phyloP scores from a whole-genome alignment of 257 asterid genomes.

The Craterostigma plantagineum region DNA sequence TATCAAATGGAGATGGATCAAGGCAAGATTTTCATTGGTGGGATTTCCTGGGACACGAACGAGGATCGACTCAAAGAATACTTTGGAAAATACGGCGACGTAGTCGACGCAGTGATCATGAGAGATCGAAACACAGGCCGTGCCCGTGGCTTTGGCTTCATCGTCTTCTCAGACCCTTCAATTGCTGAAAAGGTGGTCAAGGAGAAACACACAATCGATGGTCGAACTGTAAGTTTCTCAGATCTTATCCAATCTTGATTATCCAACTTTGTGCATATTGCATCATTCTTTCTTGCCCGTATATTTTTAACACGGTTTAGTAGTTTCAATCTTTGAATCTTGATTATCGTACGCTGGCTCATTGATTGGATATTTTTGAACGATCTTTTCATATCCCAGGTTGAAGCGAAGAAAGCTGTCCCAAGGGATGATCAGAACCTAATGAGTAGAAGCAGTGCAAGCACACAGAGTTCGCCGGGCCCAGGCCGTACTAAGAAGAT shows the following conservation, averaged over 20 bases:
- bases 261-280: too few species aligned
- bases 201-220: slow-evolving; percentile 33
- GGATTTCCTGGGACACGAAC: slow-evolving; percentile 80
- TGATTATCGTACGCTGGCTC: background rate
- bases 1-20: slow-evolving; percentile 47
- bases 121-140: slow-evolving; percentile 40
- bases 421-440: slow-evolving; percentile 64
- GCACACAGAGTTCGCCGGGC: slow-evolving; percentile 63
- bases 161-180: slow-evolving; percentile 25
- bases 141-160: slow-evolving; percentile 42
- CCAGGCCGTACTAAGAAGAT: slow-evolving; percentile 78
- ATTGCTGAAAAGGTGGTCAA: slow-evolving; percentile 37
- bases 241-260: too few species aligned
- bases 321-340: too few species aligned
- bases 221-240: slow-evolving; percentile 24
- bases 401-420: slow-evolving; percentile 82
- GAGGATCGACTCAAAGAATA: slow-evolving; percentile 48
- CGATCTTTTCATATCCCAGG: slow-evolving; percentile 29
- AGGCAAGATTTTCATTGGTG: slow-evolving; percentile 79
- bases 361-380: slow-evolving; percentile 10
- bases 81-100: slow-evolving; percentile 30
- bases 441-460: slow-evolving; percentile 33
- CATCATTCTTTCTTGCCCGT: too few species aligned
- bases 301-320: too few species aligned
- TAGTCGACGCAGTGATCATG: slow-evolving; percentile 36